Evolutionary conservation across 2,329 filamentous ascomycete genomes (phyloP), one percentile per base, ranked within the genome.

Genomic region (Cercospora beticola): DNA sequence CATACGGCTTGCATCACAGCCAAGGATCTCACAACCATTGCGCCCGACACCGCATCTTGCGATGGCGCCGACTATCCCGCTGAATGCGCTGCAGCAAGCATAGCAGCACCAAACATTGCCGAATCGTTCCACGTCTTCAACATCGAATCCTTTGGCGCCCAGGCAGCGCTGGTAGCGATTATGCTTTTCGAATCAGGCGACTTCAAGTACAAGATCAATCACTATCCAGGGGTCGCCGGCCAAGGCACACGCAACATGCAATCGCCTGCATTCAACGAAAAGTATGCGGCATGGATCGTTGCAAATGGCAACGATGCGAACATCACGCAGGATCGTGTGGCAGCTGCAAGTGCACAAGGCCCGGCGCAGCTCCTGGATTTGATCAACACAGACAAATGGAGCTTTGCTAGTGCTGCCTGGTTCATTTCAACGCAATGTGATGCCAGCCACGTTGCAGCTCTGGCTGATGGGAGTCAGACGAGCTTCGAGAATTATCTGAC

Each of bases 191-290:
- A 96, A 81, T 88, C 87, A 1, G 87, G 67, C 23, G 84, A 72
- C 70, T 92, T 94, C 81, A 84, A 86, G 74, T 94, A 87, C 85
- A 92, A 90, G 79, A 85, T 84, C 78, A 92, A 93, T 80, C 82
- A 88, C 74, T 86, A 78, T 81, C 86, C 85, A 1, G 86, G 84
- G n/a, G 76, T 81, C 0, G 84, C 89, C 0, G 92, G 91, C 8
- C 90, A 94, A 78, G 91, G 91, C 26, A 93, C 91, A 0, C 81
- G 87, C 4, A 89, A 88, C 76, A 90, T 91, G 89, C 86, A 90
- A 78, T 84, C 82, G 63, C 81, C 86, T 0, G 74, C 78, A 0
- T 89, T 81, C 78, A 88, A 89, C 73, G 70, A 81, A 0, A 73
- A 83, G 73, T 90, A 90, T 72, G 87, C 87, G 4, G 79, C 82